Percentiles rank a stretch among this genome's conserved stretches.
phyloP scores from a whole-genome alignment of 225 moss, liverwort and hornwort genomes.

The Straminergon stramineum region DNA sequence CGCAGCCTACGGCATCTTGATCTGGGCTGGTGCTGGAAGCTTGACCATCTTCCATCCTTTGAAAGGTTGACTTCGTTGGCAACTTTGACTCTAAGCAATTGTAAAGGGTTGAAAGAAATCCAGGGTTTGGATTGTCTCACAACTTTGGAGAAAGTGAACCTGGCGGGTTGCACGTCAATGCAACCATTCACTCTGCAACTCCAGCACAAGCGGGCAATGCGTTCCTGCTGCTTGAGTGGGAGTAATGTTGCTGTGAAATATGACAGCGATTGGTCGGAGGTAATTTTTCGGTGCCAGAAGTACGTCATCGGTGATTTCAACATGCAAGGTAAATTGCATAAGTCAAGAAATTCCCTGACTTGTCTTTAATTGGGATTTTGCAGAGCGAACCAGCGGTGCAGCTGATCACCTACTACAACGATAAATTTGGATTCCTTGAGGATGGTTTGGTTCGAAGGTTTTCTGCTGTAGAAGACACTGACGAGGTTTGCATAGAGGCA shows the following conservation, averaged over 20 bases:
- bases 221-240: neutral
- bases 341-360: neutral
- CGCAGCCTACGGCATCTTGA: neutral
- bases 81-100: neutral
- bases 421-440: neutral
- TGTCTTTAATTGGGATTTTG: neutral
- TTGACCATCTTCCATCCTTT: neutral
- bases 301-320: neutral
- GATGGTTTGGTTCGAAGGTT: neutral
- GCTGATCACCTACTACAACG: neutral
- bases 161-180: neutral
- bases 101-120: rapidly evolving
- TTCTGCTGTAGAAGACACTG: rapidly evolving
- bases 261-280: neutral
- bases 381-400: neutral
- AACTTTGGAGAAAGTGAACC: neutral
- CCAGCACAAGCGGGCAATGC: neutral
- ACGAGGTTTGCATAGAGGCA: neutral
- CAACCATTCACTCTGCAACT: neutral
- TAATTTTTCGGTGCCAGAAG: neutral
- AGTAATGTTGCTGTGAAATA: neutral
- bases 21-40: neutral
- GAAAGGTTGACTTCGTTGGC: neutral
- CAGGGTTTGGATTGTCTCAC: neutral
- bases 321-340: neutral